Percentiles rank a stretch among this genome's conserved stretches.
Evolutionary conservation across 108 stramenopile genomes (phyloP).

Genomic region (Nitzschia sp.): DNA sequence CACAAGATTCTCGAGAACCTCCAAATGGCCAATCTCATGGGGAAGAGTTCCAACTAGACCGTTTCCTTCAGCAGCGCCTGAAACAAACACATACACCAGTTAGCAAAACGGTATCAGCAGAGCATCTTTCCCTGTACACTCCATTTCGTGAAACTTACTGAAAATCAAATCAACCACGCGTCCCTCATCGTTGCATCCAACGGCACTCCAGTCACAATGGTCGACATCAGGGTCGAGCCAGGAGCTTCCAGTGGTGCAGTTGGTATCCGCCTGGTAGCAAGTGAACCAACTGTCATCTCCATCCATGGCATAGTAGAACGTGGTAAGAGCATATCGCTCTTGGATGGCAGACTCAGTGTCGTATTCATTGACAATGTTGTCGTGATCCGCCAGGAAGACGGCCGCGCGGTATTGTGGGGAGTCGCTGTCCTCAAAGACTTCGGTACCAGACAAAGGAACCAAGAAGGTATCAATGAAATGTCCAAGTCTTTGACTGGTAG

Average conservation of each 20-base stretch:
- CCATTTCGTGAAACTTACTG: conserved; percentile 15
- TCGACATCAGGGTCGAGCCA: conserved; percentile 27
- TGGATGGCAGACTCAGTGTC: conserved; percentile 9
- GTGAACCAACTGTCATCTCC: conserved; percentile 41
- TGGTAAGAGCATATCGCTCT: conserved; percentile 44
- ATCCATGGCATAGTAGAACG: conserved; percentile 51
- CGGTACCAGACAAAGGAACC: conserved; percentile 29
- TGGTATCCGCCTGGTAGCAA: conserved; percentile 19
- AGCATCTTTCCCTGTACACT: no score
- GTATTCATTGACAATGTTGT: background rate
- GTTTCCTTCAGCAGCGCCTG: conserved; percentile 23
- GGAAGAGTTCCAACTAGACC: conserved; percentile 25
- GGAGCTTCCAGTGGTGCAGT: conserved; percentile 18
- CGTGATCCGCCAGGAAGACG: conserved; percentile 19
- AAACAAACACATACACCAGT: background rate
- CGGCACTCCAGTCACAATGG: conserved; percentile 24
- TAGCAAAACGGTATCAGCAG: background rate
- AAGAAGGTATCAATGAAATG: conserved; percentile 21
- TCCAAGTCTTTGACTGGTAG: conserved; percentile 3
- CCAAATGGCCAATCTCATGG: conserved; percentile 14
- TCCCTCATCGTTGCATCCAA: conserved; percentile 26
- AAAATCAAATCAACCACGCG: conserved; percentile 27
- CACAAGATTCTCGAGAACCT: conserved; percentile 26
- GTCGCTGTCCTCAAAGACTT: conserved; percentile 17
- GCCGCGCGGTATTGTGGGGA: conserved; percentile 30